Evolutionary conservation across 768 basidiomycete genomes (phyloP).

Genomic region (Auriculariales sp.): DNA sequence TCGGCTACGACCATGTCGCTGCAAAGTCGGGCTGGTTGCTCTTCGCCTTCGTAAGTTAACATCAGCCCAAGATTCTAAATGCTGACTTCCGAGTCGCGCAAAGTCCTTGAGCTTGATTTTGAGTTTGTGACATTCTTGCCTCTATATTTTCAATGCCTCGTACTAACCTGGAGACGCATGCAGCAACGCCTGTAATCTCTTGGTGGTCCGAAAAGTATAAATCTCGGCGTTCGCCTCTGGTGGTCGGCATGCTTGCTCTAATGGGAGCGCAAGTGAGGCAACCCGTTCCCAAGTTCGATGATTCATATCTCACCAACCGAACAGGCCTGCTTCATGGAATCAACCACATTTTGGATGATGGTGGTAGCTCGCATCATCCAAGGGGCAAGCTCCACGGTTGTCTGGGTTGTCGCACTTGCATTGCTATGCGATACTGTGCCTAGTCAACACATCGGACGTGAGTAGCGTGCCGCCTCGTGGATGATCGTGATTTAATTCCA

Average conservation of each 20-base stretch:
- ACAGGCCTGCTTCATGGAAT: conserved; percentile 55
- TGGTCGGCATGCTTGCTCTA: too few species aligned
- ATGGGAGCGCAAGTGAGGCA: too few species aligned
- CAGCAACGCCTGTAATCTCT: too few species aligned
- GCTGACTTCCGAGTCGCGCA: too few species aligned
- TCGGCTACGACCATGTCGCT: conserved; percentile 32
- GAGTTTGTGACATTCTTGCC: too few species aligned
- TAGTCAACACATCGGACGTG: conserved; percentile 32
- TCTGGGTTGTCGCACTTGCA: conserved; percentile 51
- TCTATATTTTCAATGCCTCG: too few species aligned
- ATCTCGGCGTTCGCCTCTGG: too few species aligned
- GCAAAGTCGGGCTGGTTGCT: conserved; percentile 44
- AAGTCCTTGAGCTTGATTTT: conserved; percentile 43
- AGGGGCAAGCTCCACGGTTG: conserved; percentile 43
- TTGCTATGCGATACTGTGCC: conserved; percentile 47
- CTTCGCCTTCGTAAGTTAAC: conserved; percentile 35
- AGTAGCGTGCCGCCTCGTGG: conserved; percentile 9
- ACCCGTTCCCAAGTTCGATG: too few species aligned
- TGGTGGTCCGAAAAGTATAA: too few species aligned
- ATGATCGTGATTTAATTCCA: neutral
- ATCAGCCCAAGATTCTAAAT: too few species aligned
- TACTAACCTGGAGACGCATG: too few species aligned
- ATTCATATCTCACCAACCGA: too few species aligned
- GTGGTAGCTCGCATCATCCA: conserved; percentile 43
- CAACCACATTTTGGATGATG: conserved; percentile 41